phyloP scores from a whole-genome alignment of 2,329 filamentous ascomycete species.

The Rhynchosporium graminicola region DNA sequence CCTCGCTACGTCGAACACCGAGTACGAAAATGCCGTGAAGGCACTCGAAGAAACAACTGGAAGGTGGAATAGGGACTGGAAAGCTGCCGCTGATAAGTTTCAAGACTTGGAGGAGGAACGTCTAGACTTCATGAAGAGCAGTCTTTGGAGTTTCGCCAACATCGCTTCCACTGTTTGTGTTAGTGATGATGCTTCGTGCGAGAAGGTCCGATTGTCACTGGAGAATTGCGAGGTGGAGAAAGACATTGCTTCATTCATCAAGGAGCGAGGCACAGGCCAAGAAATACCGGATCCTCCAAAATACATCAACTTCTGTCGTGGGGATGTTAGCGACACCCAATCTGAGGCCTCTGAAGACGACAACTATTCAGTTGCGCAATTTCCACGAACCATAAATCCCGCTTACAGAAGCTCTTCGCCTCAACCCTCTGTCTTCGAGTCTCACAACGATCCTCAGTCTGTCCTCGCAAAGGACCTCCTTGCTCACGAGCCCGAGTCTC shows the following conservation, averaged over 20 bases:
- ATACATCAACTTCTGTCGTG: conserved; percentile 98
- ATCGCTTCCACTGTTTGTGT: conserved; percentile 97
- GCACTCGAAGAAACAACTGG: conserved; percentile 91
- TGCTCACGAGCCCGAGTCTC: conserved; percentile 52
- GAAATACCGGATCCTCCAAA: conserved; percentile 96
- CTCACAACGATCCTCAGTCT: conserved; percentile 84
- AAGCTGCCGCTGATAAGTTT: conserved; percentile 96
- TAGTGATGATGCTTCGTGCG: conserved; percentile 93
- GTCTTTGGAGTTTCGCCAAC: conserved; percentile 96
- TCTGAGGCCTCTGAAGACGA: conserved; percentile 87
- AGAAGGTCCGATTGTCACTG: conserved; percentile 89
- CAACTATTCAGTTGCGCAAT: conserved; percentile 91
- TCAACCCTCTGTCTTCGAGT: conserved; percentile 89
- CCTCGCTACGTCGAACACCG: conserved; percentile 83
- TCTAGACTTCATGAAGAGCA: conserved; percentile 96
- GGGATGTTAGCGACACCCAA: conserved; percentile 76
- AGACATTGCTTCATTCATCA: conserved; percentile 88
- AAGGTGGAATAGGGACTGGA: conserved; percentile 98
- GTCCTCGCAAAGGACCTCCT: conserved; percentile 70
- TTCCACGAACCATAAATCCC: conserved; percentile 92
- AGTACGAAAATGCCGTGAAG: conserved; percentile 93
- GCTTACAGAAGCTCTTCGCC: conserved; percentile 95
- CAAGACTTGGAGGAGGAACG: conserved; percentile 98
- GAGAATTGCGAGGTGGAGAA: conserved; percentile 97
- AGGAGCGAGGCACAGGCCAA: conserved; percentile 84